Percentiles rank a stretch among this genome's conserved stretches.
These are phyloP conservation scores for Calocera viscosa DNA, from an alignment of 768 basidiomycete species.

Conservation along the genomic window DNA sequence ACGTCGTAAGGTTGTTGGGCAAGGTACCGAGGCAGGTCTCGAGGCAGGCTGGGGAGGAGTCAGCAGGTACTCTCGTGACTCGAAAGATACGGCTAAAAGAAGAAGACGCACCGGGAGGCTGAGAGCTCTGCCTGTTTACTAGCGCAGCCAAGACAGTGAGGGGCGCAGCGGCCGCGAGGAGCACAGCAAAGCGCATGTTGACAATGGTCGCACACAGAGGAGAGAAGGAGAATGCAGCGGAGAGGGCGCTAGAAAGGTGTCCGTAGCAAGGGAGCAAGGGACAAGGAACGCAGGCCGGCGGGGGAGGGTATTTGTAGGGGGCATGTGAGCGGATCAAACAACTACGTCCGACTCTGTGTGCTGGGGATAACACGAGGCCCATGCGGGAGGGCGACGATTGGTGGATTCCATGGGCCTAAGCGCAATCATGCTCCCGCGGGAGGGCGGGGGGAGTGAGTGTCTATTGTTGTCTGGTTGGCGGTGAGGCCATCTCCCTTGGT, in stretches of 20 bases:
- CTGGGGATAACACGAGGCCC: neutral
- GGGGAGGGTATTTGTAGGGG: neutral
- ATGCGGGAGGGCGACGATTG: neutral
- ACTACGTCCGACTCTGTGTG: neutral
- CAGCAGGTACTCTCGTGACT: neutral
- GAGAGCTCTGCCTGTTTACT: neutral
- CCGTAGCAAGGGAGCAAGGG: neutral
- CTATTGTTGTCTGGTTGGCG: no score
- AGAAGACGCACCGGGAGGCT: neutral
- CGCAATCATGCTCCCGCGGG: neutral
- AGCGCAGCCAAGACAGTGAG: neutral
- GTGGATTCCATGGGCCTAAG: no score
- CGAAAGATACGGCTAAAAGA: neutral
- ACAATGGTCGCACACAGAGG: neutral
- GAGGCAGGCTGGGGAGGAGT: neutral
- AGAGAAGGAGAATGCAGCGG: neutral
- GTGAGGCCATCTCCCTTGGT: neutral
- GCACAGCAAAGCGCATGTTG: conserved; percentile 9
- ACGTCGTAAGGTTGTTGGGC: neutral
- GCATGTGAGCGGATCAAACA: neutral
- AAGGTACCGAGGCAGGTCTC: neutral
- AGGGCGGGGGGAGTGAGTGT: neutral
- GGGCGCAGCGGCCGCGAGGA: neutral
- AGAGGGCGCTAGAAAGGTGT: neutral
- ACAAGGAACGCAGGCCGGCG: neutral